Evolutionary conservation across 805 yeast species (phyloP), one percentile per base, ranked within the genome.

Genomic region (Barnettozyma populi): DNA sequence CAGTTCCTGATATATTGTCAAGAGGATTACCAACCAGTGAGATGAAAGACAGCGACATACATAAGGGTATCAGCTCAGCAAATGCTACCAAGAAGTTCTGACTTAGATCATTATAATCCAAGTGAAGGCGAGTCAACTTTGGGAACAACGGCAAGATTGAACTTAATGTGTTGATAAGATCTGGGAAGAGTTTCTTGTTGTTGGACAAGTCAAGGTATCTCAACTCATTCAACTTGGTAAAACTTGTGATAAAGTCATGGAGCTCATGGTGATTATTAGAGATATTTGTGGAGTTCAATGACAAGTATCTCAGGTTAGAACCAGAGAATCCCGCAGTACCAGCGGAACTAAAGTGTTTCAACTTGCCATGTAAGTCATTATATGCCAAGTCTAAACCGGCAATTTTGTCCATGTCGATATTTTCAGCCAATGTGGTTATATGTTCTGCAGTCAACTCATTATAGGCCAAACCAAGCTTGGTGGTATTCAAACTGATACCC

Each of bases 381-480:
- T 84, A 90, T 4, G 95, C 96, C 9, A 90, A 58, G 68, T 90
- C 97, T 9, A 90, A 55, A 1, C 96, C 97, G 41, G 80, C 61
- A 5, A 82, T 74, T 24, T 59, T 68, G 41, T 65, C 64, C 14
- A 59, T 65, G 48, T 62, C 56, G 36, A 86, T 54, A 86, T 90
- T 85, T 29, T 74, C 64, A 2, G 82, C 79, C n/a, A 87, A 53
- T 10, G 76, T 62, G 45, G 71, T 67, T 46, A 84, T 67, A 52
- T 90, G 95, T 18, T 72, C 72, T 1, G 69, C 67, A 0, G 78
- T 67, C 23, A 90, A 67, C 13, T 81, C 80, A 61, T 87, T 88
- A 61, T 83, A 85, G 0, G 96, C 96, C 37, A 90, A 65, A 0
- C 97, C 96, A 19, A 92, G 66, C 47, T 85, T 76, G 36, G 68